phyloP scores from a whole-genome alignment of 2,329 filamentous ascomycete species.

The Penicillium brevicompactum region DNA sequence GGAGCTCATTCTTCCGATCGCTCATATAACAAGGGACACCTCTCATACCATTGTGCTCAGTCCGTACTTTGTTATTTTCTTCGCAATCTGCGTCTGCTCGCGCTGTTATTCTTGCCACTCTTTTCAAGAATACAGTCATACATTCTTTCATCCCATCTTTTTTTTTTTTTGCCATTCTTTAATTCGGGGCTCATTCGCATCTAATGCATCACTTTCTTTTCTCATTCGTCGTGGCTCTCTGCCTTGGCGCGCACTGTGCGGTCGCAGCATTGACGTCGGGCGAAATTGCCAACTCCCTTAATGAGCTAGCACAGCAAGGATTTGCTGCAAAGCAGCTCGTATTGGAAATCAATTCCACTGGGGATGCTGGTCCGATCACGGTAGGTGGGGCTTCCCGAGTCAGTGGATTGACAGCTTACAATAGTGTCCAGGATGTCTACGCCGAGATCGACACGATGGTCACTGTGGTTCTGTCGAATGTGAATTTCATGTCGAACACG shows the following conservation, averaged over 20 bases:
- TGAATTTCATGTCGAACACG: slow-evolving; percentile 8
- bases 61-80: not conserved
- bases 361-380: slow-evolving; percentile 5
- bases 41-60: too few species aligned
- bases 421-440: slow-evolving; percentile 3
- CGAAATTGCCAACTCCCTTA: slow-evolving; percentile 14
- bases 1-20: not conserved
- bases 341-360: slow-evolving; percentile 8
- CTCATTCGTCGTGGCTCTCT: not conserved
- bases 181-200: not conserved
- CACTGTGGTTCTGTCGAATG: slow-evolving; percentile 6
- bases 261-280: slow-evolving; percentile 4
- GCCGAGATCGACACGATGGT: slow-evolving; percentile 10
- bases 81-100: not conserved
- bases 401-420: not conserved
- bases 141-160: not conserved
- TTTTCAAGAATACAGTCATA: not conserved
- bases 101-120: slow-evolving; percentile 2
- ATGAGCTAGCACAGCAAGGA: slow-evolving; percentile 13
- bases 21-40: not conserved
- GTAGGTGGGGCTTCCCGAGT: not conserved
- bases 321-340: slow-evolving; percentile 14
- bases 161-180: not conserved
- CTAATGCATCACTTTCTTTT: not conserved
- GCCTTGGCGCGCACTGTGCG: not conserved